Evolutionary conservation across 805 yeast genomes (phyloP).

Genomic region (Candida patagonica): DNA sequence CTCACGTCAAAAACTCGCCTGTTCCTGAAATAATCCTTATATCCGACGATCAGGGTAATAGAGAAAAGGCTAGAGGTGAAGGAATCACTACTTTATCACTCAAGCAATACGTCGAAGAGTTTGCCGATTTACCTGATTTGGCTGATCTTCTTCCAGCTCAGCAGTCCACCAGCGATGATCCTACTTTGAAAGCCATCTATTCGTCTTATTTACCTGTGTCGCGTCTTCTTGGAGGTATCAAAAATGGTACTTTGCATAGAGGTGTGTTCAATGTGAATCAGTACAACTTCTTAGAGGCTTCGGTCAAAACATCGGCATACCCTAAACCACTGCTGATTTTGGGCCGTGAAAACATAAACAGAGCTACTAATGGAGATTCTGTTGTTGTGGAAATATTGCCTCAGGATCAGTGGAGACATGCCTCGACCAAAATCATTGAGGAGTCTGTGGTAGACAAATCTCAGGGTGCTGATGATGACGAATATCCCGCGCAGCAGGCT

Average conservation of each 20-base stretch:
- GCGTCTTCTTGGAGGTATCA: slow-evolving; percentile 82
- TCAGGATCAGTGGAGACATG: slow-evolving; percentile 76
- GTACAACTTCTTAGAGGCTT: slow-evolving; percentile 83
- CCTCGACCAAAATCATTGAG: slow-evolving; percentile 70
- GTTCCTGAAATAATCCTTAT: slow-evolving; percentile 32
- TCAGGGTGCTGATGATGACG: slow-evolving; percentile 38
- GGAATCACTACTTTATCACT: slow-evolving; percentile 49
- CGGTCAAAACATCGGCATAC: slow-evolving; percentile 59
- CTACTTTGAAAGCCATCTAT: slow-evolving; percentile 28
- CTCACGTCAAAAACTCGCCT: slow-evolving; percentile 12
- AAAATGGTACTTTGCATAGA: slow-evolving; percentile 78
- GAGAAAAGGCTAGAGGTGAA: slow-evolving; percentile 45
- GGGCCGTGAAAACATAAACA: slow-evolving; percentile 77
- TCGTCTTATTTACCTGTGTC: slow-evolving; percentile 75
- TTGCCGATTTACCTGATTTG: slow-evolving; percentile 66
- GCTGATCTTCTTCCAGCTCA: slow-evolving; percentile 64
- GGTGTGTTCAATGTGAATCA: slow-evolving; percentile 75
- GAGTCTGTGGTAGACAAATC: slow-evolving; percentile 55
- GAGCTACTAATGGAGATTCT: slow-evolving; percentile 86
- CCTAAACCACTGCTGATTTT: slow-evolving; percentile 72
- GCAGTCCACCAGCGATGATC: slow-evolving; percentile 36
- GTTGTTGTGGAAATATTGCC: slow-evolving; percentile 89
- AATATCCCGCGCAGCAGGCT: slow-evolving; percentile 31
- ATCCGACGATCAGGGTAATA: slow-evolving; percentile 70
- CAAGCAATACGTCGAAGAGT: slow-evolving; percentile 56